These are phyloP conservation scores for Mycocalia duriaeana DNA, from an alignment of 1,284 basidiomycete species.

Conservation along the genomic window DNA sequence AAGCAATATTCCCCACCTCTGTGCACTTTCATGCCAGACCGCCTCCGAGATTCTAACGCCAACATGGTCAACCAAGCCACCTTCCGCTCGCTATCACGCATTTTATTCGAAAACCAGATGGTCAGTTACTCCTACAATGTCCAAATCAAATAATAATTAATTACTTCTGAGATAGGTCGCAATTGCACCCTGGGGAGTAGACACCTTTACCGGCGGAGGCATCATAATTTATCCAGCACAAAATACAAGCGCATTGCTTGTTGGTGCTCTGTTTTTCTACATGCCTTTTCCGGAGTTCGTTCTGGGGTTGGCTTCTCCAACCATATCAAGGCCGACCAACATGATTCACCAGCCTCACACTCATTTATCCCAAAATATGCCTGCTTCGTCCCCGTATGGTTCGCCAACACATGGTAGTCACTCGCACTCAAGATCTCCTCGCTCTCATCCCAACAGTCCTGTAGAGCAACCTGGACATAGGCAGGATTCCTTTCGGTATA, in stretches of 20 bases:
- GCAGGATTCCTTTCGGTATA: constrained; percentile 29
- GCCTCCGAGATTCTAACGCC: constrained; percentile 41
- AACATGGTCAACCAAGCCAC: constrained; percentile 45
- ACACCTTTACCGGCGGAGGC: constrained; percentile 43
- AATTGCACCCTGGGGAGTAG: constrained; percentile 47
- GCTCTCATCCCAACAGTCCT: constrained; percentile 26
- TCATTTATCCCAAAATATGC: constrained; percentile 23
- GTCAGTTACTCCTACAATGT: constrained; percentile 28
- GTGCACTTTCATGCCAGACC: constrained; percentile 61
- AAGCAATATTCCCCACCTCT: constrained; percentile 40
- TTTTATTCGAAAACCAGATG: constrained; percentile 46
- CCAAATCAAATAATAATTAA: constrained; percentile 3
- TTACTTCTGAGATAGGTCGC: constrained; percentile 39
- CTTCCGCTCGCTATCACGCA: constrained; percentile 49
- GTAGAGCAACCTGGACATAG: constrained; percentile 23
- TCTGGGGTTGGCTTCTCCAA: constrained; percentile 25
- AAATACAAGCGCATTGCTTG: constrained; percentile 50
- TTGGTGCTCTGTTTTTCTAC: constrained; percentile 52
- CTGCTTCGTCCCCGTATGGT: constrained; percentile 21
- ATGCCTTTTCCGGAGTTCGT: constrained; percentile 48
- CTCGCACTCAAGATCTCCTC: constrained; percentile 28
- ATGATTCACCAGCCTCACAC: constrained; percentile 20
- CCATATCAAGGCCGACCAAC: constrained; percentile 23
- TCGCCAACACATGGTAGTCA: constrained; percentile 25
- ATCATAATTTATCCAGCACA: constrained; percentile 56